Conservation (phyloP, 2,329 filamentous ascomycete genomes). For the Tothia fuscella region DNA sequence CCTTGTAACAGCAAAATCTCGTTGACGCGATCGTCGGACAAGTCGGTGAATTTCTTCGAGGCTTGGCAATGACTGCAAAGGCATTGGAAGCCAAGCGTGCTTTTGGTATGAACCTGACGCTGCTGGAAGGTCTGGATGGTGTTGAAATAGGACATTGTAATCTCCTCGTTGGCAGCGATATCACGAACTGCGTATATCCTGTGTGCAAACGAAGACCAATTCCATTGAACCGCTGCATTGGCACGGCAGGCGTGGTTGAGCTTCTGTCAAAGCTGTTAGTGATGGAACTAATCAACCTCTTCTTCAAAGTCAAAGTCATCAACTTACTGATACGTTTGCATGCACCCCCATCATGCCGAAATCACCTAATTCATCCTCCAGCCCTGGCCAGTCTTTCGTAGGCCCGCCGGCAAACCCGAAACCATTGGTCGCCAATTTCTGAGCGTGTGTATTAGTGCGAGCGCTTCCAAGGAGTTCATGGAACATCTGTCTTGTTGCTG, state of each 20-base stretch:
- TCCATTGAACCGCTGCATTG: not conserved
- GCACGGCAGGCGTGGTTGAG: not conserved
- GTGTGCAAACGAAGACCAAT: not conserved
- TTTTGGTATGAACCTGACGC: constrained; percentile 20
- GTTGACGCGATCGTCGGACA: constrained; percentile 25
- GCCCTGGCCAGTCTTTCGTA: not conserved
- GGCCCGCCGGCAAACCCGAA: not conserved
- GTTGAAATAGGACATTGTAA: constrained; percentile 28
- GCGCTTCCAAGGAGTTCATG: not conserved
- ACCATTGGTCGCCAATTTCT: not conserved
- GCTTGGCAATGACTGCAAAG: constrained; percentile 25
- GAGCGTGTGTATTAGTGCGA: not conserved
- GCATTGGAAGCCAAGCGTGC: constrained; percentile 29
- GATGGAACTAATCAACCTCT: not conserved
- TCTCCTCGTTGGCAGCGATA: constrained; percentile 28
- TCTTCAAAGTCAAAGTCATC: not conserved
- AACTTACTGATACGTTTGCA: not conserved
- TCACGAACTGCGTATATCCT: constrained; percentile 16
- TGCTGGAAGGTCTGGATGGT: constrained; percentile 21
- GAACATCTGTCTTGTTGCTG: not conserved
- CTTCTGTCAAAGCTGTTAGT: not conserved
- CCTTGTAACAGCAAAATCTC: constrained; percentile 22
- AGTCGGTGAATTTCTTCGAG: constrained; percentile 16
- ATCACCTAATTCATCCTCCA: not conserved
- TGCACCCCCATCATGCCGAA: not conserved